Evolutionary conservation across 1,284 basidiomycete species (phyloP).

Genomic region (Cryptococcus sp.): DNA sequence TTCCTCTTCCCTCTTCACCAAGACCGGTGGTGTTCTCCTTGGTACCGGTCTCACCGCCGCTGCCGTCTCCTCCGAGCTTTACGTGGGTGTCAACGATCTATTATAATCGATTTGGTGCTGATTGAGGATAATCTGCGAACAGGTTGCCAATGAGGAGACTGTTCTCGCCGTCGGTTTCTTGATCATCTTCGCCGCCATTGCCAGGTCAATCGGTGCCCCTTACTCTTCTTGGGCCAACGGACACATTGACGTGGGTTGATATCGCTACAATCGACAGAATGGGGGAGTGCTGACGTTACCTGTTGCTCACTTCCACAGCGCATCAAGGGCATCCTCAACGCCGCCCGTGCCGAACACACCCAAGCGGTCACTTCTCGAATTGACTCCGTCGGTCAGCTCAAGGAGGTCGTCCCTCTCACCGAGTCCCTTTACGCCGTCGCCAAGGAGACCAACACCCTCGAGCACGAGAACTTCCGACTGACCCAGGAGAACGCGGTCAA

Average conservation of each 20-base stretch:
- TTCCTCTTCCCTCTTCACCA: constrained; percentile 88
- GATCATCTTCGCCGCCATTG: constrained; percentile 84
- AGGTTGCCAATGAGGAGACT: constrained; percentile 89
- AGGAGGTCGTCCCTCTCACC: constrained; percentile 89
- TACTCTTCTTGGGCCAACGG: constrained; percentile 92
- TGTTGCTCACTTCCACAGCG: constrained; percentile 48
- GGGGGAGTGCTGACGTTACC: not conserved
- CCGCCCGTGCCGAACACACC: constrained; percentile 85
- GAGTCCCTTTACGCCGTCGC: constrained; percentile 88
- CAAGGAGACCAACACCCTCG: constrained; percentile 93
- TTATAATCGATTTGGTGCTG: not conserved
- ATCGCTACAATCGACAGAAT: not conserved
- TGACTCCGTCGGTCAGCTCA: constrained; percentile 84
- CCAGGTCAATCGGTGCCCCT: constrained; percentile 74
- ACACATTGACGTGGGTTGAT: constrained; percentile 63
- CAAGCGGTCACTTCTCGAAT: constrained; percentile 92
- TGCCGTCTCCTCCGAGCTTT: constrained; percentile 95
- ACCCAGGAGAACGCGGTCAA: constrained; percentile 85
- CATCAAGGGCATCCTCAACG: constrained; percentile 78
- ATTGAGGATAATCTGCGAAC: not conserved
- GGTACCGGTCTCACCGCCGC: constrained; percentile 87
- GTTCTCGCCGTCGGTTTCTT: constrained; percentile 79
- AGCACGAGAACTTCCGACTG: constrained; percentile 87
- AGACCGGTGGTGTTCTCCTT: constrained; percentile 88
- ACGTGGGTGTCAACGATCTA: constrained; percentile 58